These are phyloP conservation scores for Trypanosoma melophagium DNA, from an alignment of 208 protist species.

Conservation along the genomic window DNA sequence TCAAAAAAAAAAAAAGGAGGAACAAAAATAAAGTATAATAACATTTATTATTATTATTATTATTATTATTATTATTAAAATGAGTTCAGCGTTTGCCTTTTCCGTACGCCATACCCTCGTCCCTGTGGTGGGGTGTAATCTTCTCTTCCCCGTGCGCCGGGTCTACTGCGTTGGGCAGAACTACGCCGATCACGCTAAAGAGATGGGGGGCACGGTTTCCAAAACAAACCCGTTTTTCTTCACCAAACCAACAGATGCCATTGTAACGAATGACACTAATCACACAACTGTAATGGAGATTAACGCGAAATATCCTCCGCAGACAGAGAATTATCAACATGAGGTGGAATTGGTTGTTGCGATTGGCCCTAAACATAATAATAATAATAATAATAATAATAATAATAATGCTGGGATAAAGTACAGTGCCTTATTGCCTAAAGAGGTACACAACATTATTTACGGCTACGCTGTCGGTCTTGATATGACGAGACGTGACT, in stretches of 20 bases:
- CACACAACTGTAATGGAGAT: conserved; percentile 11
- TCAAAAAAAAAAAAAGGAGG: too few species aligned
- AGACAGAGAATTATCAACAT: conserved; percentile 77
- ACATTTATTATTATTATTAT: too few species aligned
- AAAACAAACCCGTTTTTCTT: conserved; percentile 78
- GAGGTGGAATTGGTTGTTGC: conserved; percentile 86
- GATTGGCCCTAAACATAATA: conserved; percentile 29
- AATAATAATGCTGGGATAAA: conserved; percentile 11
- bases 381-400: conserved; percentile 1
- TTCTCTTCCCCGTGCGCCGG: conserved; percentile 66
- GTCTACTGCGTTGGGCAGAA: conserved; percentile 81
- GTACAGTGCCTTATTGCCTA: conserved; percentile 37
- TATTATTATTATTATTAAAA: not conserved
- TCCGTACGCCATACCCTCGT: conserved; percentile 31
- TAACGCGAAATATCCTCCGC: conserved; percentile 50
- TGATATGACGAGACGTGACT: conserved; percentile 87
- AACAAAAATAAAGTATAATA: too few species aligned
- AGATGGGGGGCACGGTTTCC: conserved; percentile 57
- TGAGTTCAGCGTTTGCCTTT: conserved; percentile 25
- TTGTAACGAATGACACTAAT: conserved; percentile 36
- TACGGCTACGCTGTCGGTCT: conserved; percentile 81
- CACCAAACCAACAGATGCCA: conserved; percentile 63
- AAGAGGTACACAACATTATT: conserved; percentile 56
- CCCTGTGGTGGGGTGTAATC: conserved; percentile 43
- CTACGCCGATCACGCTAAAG: conserved; percentile 72